Evolutionary conservation across 179 eudicot genomes (phyloP).

Genomic region (Amaranthus tricolor): DNA sequence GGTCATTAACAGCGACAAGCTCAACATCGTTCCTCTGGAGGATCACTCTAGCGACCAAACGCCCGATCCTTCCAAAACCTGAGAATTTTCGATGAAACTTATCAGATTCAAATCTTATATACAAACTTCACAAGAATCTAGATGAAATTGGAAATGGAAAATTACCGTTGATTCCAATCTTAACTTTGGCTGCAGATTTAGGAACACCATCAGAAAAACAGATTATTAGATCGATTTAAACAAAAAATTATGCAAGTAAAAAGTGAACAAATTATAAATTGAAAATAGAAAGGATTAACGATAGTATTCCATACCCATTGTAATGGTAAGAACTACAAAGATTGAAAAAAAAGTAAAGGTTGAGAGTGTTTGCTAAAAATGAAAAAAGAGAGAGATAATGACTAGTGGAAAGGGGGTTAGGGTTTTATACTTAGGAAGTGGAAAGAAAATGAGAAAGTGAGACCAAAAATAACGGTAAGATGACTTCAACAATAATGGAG

Average conservation of each 20-base stretch:
- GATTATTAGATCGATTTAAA: background rate
- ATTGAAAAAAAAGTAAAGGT: background rate
- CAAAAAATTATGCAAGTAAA: background rate
- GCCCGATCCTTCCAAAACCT: constrained; percentile 76
- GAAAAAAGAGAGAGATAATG: background rate
- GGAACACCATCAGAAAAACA: background rate
- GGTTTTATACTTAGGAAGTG: constrained; percentile 16
- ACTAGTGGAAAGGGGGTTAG: constrained; percentile 17
- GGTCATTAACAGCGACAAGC: constrained; percentile 64
- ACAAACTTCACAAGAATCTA: background rate
- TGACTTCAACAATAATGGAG: no score
- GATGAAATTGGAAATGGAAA: background rate
- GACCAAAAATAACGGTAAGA: constrained; percentile 22
- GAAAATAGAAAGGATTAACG: background rate
- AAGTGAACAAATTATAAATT: background rate
- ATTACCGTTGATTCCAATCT: constrained; percentile 76
- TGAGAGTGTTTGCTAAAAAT: background rate
- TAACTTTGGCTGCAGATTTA: constrained; percentile 44
- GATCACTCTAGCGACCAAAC: constrained; percentile 57
- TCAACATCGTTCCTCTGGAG: constrained; percentile 58
- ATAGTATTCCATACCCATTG: constrained; percentile 21
- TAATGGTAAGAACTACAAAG: background rate
- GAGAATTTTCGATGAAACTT: background rate
- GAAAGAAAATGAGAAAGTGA: background rate
- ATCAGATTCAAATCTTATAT: background rate